Evolutionary conservation across 345 rosid species (phyloP).

Genomic region (Euphorbia lathyris): DNA sequence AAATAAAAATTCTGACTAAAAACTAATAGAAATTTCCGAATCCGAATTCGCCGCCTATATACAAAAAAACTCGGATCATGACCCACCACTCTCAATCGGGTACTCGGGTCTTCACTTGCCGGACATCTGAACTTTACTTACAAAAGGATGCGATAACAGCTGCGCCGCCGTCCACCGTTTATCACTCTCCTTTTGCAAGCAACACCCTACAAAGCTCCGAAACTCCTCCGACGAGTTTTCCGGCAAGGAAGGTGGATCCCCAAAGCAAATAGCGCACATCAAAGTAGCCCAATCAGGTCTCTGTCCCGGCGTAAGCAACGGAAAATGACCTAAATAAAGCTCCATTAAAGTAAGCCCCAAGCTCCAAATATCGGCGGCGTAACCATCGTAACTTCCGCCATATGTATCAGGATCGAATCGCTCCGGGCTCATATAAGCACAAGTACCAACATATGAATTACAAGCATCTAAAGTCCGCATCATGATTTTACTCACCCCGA

Average conservation of each 20-base stretch:
- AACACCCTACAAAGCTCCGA: slow-evolving; percentile 59
- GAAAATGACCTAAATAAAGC: slow-evolving; percentile 74
- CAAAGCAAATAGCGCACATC: slow-evolving; percentile 89
- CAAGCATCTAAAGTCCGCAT: slow-evolving; percentile 62
- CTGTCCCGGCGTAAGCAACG: slow-evolving; percentile 59
- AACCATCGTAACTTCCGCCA: slow-evolving; percentile 59
- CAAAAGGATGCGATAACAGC: slow-evolving; percentile 67
- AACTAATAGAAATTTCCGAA: background rate
- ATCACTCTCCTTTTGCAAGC: slow-evolving; percentile 73
- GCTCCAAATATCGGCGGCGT: slow-evolving; percentile 88
- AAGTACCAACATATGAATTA: slow-evolving; percentile 84
- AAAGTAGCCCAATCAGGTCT: slow-evolving; percentile 88
- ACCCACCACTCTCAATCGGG: background rate
- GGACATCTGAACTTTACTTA: slow-evolving; percentile 15
- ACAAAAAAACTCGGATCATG: slow-evolving; percentile 1
- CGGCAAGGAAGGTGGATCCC: slow-evolving; percentile 72
- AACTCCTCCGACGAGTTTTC: slow-evolving; percentile 59
- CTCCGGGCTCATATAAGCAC: slow-evolving; percentile 95
- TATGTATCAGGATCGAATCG: slow-evolving; percentile 67
- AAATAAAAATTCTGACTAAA: background rate
- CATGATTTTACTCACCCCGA: slow-evolving; percentile 82
- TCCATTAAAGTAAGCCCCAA: slow-evolving; percentile 76
- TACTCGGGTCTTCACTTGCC: background rate
- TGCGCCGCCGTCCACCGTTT: slow-evolving; percentile 69
- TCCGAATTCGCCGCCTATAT: background rate